Base-by-base conservation (phyloP, 1,284 basidiomycete genomes). In the Pholiota adiposa region DNA sequence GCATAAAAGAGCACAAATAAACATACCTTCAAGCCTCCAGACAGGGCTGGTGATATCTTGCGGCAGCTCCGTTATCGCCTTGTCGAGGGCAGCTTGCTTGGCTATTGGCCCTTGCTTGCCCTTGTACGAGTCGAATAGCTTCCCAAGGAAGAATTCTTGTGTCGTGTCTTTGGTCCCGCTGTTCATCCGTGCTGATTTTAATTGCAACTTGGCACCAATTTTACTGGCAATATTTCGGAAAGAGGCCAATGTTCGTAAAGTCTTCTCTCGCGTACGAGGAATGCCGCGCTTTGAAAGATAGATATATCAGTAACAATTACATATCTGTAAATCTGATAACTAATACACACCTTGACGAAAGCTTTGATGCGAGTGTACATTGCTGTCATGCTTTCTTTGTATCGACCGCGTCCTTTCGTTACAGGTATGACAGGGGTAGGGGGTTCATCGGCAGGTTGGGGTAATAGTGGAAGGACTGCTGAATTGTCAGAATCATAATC, bases 321-420 rank as follows among this genome's bases (percentile, higher is more conserved):
- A n/a, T n/a, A n/a, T n/a, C n/a, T n/a, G n/a, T n/a, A n/a, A n/a
- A n/a, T n/a, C 5, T 19, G 6, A 34, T 19, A 4, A 29, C 3
- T n/a, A n/a, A n/a, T 2, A 31, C n/a, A 19, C 56, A 65, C 70
- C 58, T 56, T 65, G 48, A 69, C 60, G 46, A 67, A 70, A n/a
- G 44, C 49, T n/a, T 23, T 48, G 14, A 70, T 54, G 11, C 62
- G 61, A 19, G 56, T 48, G 5, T 65, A 19, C 63, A 70, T 66
- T 9, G 64, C 52, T 1, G n/a, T 6, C 59, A 64, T 56, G 1
- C 48, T 31, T 41, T 77, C 70, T 51, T 81, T 79, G 75, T 77
- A 81, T 52, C 76, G 75, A 60, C 79, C 79, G 0, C n/a, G 60
- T 80, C 79, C 0, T 77, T 78, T 81, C 75, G n/a, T n/a, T n/a